phyloP scores from a whole-genome alignment of 306 rosid genomes.

The Malus sieversii region DNA sequence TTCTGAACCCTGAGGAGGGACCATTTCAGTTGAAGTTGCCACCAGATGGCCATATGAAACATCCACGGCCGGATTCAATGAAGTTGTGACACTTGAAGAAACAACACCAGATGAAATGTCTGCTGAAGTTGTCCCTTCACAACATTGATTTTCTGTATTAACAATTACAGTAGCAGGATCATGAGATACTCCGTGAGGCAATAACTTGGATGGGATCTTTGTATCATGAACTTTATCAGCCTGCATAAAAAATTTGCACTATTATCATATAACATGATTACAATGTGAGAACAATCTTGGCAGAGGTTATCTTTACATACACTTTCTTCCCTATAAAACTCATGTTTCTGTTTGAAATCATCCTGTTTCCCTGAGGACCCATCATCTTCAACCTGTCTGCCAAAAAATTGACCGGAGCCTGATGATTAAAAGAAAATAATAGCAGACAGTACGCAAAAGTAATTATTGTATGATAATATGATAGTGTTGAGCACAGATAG shows the following conservation, averaged over 20 bases:
- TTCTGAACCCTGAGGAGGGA: conserved; percentile 35
- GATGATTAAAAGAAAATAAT: conserved; percentile 18
- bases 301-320: conserved; percentile 35
- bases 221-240: conserved; percentile 41
- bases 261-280: conserved; percentile 11
- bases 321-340: conserved; percentile 26
- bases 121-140: conserved; percentile 38
- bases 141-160: conserved; percentile 22
- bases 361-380: conserved; percentile 29
- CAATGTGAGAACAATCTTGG: background rate
- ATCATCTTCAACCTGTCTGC: conserved; percentile 47
- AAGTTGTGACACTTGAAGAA: conserved; percentile 28
- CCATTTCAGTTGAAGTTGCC: conserved; percentile 31
- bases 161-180: conserved; percentile 22
- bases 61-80: conserved; percentile 26
- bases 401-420: conserved; percentile 33
- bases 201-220: conserved; percentile 23
- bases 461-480: conserved; percentile 15
- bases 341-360: conserved; percentile 33
- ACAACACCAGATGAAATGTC: conserved; percentile 29
- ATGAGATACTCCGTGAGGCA: conserved; percentile 22
- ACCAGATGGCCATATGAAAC: conserved; percentile 28
- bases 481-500: background rate
- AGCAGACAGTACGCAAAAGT: background rate
- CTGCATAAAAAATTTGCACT: conserved; percentile 27